phyloP scores from a whole-genome alignment of 2,329 filamentous ascomycete species.

The Lasiodiplodia gonubiensis region DNA sequence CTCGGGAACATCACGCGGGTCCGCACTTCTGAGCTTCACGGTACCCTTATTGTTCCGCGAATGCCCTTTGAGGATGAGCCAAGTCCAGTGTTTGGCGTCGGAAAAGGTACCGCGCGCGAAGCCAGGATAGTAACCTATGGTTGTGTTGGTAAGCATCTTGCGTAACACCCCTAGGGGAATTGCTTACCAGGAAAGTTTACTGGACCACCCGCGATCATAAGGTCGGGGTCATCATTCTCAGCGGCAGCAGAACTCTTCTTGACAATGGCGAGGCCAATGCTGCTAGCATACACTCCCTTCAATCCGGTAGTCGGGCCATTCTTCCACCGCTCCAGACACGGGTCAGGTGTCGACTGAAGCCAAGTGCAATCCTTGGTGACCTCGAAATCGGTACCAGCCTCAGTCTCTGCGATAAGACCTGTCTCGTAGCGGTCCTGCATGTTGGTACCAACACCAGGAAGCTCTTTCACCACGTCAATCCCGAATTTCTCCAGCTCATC shows the following conservation, averaged over 20 bases:
- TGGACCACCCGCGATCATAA: slow-evolving; percentile 60
- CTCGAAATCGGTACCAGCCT: slow-evolving; percentile 30
- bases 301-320: slow-evolving; percentile 44
- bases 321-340: slow-evolving; percentile 48
- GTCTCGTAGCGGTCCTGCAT: slow-evolving; percentile 67
- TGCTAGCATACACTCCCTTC: slow-evolving; percentile 54
- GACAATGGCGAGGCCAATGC: slow-evolving; percentile 58
- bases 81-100: slow-evolving; percentile 53
- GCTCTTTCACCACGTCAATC: slow-evolving; percentile 62
- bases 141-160: too few relatives aligned
- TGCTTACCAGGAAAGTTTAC: slow-evolving; percentile 55
- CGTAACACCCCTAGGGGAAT: too few relatives aligned
- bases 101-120: slow-evolving; percentile 55
- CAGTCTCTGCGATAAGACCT: slow-evolving; percentile 27
- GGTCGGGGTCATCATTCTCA: slow-evolving; percentile 50
- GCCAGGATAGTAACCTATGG: slow-evolving; percentile 56
- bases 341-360: slow-evolving; percentile 41
- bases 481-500: slow-evolving; percentile 59
- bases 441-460: slow-evolving; percentile 68
- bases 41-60: slow-evolving; percentile 66
- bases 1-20: slow-evolving; percentile 67
- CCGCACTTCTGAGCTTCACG: slow-evolving; percentile 64
- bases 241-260: slow-evolving; percentile 46
- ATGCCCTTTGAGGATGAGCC: slow-evolving; percentile 65
- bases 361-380: slow-evolving; percentile 42